Base-by-base conservation (phyloP, 345 rosid genomes). In the Pistacia integerrima region DNA sequence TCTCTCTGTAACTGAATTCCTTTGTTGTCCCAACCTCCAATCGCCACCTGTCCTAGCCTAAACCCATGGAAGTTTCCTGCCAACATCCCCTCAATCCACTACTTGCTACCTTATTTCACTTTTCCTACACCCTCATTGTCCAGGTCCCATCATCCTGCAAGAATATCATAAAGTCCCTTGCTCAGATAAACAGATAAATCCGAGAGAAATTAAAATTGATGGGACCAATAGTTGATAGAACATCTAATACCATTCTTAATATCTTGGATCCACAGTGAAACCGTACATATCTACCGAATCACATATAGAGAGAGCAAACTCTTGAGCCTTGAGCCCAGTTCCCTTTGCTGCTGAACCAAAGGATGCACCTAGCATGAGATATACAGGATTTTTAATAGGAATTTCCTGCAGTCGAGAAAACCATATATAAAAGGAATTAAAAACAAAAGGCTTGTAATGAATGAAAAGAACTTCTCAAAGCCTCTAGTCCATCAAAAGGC, bases 331-430 rank as follows among this genome's bases (percentile, higher is more conserved):
- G 73, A 97, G 92, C 77, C 96, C 98, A 72, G 97, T 97, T 81
- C 98, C 98, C 83, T 97, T 97, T 60, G 98, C 98, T 62, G 98
- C 97, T 44, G 99, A 92, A 63, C 99, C 98, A 84, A 97, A 97
- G 75, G 97, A 91, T 65, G 97, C 90, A 69, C 98, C 98, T 84
- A 94, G 85, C 97, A 93, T 97, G 67, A 97, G 91, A 84, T 94
- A 92, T 33, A 92, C 91, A 76, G 91, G 91, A 83, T 92, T 97
- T 78, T 79, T 90, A 83, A 97, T 94, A 67, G 98, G 99, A 74
- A 92, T 77, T 88, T 94, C 98, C 99, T 94, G 93, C 88, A 83
- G 54, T 83, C 54, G 70, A 33, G 22, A 78, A 58, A 65, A 71
- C 16, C 52, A 77, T 7, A 38, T 49, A 18, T 22, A 62, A 17